A percentile compares a stretch with the other conserved stretches of the same genome.
Evolutionary conservation across 2,329 filamentous ascomycete species (phyloP).

Genomic region (Paecilomyces niveus): DNA sequence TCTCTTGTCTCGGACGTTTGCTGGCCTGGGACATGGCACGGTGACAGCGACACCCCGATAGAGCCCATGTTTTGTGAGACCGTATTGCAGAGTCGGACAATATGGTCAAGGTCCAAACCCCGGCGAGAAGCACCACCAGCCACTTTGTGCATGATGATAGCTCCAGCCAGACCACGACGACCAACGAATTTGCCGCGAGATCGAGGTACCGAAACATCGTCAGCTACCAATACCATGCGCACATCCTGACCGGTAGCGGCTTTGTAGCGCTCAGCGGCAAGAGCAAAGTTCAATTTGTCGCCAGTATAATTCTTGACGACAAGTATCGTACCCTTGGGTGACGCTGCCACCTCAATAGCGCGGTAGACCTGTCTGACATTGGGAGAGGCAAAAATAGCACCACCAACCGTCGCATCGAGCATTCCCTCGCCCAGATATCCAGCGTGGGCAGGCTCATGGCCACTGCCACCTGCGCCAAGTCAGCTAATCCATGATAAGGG

Average conservation of each 20-base stretch:
- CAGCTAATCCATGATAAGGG: neutral
- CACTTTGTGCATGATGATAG: conserved; percentile 54
- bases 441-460: conserved; percentile 3
- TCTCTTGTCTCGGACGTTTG: conserved; percentile 22
- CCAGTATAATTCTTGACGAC: conserved; percentile 4
- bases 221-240: conserved; percentile 15
- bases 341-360: neutral
- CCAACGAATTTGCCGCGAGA: conserved; percentile 48
- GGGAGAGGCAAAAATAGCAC: conserved; percentile 2
- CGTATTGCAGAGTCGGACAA: neutral
- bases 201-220: conserved; percentile 54
- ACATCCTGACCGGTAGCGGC: neutral
- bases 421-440: conserved; percentile 3
- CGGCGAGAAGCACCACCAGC: conserved; percentile 46
- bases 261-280: conserved; percentile 1
- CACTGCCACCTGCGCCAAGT: neutral
- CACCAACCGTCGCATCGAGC: neutral
- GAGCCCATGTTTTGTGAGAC: neutral
- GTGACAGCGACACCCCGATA: neutral
- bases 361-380: neutral
- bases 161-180: conserved; percentile 55
- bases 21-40: neutral
- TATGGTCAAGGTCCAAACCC: conserved; percentile 40
- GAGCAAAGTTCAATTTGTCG: conserved; percentile 3
- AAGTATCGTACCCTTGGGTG: neutral